These are phyloP conservation scores for Xylaria sp. DNA, from an alignment of 2,329 filamentous ascomycete genomes.

Conservation along the genomic window DNA sequence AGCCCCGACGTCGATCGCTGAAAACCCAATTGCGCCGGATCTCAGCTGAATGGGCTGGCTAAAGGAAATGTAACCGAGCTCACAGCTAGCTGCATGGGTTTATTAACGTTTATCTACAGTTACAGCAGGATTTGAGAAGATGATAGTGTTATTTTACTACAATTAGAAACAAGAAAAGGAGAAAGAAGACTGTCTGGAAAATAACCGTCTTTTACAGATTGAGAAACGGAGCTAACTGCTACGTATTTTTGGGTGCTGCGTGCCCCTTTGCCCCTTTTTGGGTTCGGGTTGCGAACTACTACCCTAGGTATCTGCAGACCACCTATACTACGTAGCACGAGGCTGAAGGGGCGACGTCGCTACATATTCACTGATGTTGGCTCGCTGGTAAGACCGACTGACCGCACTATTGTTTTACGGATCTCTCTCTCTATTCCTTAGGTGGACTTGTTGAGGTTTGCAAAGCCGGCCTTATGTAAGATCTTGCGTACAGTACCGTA, in stretches of 20 bases:
- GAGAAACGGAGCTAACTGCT: not conserved
- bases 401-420: not conserved
- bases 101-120: not conserved
- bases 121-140: not conserved
- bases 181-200: not conserved
- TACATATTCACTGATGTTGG: not conserved
- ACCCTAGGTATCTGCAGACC: not conserved
- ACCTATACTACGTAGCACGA: not conserved
- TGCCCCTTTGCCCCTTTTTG: not conserved
- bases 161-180: not conserved
- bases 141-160: not conserved
- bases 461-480: not conserved
- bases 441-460: not conserved
- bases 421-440: not conserved
- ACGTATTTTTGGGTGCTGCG: constrained; percentile 1
- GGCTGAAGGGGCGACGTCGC: not conserved
- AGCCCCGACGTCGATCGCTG: constrained; percentile 8
- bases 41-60: not conserved
- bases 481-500: not conserved
- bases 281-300: constrained; percentile 22
- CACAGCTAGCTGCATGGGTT: not conserved
- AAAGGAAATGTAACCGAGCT: not conserved
- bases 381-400: not conserved
- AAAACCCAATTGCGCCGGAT: not conserved
- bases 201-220: not conserved